A percentile compares a stretch with the other conserved stretches of the same genome.
These are phyloP conservation scores for Flaveria floridana DNA, from an alignment of 140 eudicot genomes.

Conservation along the genomic window DNA sequence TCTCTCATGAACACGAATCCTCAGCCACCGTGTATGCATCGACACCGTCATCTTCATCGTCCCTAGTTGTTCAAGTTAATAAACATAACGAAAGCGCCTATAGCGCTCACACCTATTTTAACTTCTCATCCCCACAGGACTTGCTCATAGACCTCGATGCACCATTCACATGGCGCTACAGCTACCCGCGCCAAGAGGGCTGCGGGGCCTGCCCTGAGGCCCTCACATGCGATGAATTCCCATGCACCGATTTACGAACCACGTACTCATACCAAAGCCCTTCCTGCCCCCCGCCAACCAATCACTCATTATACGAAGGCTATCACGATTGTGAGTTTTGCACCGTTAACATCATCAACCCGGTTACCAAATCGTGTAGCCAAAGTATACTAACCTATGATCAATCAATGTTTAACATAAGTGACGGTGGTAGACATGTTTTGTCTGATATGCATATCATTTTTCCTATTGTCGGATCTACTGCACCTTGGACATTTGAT, in stretches of 20 bases:
- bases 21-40: neutral
- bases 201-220: neutral
- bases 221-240: neutral
- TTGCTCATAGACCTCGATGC: slow-evolving; percentile 27
- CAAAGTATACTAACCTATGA: slow-evolving; percentile 7
- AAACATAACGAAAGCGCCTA: slow-evolving; percentile 18
- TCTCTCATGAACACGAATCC: neutral
- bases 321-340: neutral
- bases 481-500: slow-evolving; percentile 5
- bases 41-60: neutral
- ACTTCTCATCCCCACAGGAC: neutral
- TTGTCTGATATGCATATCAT: neutral
- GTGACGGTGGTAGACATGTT: neutral
- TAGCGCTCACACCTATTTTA: neutral
- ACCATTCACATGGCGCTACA: slow-evolving; percentile 21
- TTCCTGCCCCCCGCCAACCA: slow-evolving; percentile 10
- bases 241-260: slow-evolving; percentile 13
- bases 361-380: slow-evolving; percentile 5
- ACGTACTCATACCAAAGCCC: neutral
- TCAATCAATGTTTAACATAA: neutral
- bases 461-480: neutral
- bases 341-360: slow-evolving; percentile 12
- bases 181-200: slow-evolving; percentile 11
- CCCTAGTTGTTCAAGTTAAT: slow-evolving; percentile 13
- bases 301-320: neutral